Evolutionary conservation across 805 yeast genomes (phyloP).

Genomic region (Diddensiella transvaalensis): DNA sequence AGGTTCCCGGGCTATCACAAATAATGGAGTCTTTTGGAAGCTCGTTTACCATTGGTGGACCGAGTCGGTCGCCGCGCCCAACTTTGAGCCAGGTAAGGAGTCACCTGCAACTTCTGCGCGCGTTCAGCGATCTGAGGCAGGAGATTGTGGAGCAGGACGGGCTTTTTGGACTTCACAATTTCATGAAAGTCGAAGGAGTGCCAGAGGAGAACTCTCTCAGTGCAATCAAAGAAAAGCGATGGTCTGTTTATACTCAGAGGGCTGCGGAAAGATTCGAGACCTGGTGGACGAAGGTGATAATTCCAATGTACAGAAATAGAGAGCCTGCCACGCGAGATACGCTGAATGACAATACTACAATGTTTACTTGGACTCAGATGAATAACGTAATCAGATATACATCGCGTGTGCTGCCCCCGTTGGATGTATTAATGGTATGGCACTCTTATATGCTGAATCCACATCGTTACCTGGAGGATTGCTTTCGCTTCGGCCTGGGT

Average conservation of each 20-base stretch:
- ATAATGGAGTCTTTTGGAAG: neutral
- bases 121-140: constrained; percentile 11
- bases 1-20: neutral
- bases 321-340: neutral
- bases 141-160: constrained; percentile 9
- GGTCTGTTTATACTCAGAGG: constrained; percentile 15
- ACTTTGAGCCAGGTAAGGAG: constrained; percentile 4
- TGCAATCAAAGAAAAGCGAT: constrained; percentile 13
- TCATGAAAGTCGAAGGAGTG: neutral
- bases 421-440: constrained; percentile 28
- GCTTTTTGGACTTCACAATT: constrained; percentile 14
- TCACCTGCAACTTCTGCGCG: constrained; percentile 16
- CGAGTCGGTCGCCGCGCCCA: neutral
- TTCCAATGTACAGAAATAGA: neutral
- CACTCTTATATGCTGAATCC: constrained; percentile 26
- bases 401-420: constrained; percentile 16
- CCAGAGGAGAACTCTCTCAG: neutral
- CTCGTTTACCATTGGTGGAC: neutral
- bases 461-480: constrained; percentile 21
- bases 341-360: neutral
- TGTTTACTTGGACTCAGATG: neutral
- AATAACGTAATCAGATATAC: neutral
- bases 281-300: constrained; percentile 16
- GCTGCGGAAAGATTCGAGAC: constrained; percentile 15
- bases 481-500: constrained; percentile 9